Percentiles rank a stretch among this genome's conserved stretches.
These are phyloP conservation scores for Magnusiomyces paraingens DNA, from an alignment of 1,139 yeast species.

Conservation along the genomic window DNA sequence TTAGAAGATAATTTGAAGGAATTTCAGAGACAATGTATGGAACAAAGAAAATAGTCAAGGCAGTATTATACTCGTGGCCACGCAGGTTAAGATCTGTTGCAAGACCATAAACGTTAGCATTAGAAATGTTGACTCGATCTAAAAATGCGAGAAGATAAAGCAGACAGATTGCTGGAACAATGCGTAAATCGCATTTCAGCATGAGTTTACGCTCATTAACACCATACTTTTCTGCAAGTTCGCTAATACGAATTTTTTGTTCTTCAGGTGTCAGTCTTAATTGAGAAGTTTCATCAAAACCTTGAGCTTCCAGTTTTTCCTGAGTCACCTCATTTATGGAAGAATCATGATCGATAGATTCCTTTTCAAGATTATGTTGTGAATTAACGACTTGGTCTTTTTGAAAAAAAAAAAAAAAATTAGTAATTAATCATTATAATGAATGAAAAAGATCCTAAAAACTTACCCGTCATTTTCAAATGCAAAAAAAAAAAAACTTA, in stretches of 20 bases:
- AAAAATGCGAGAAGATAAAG: conserved; percentile 62
- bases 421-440: no score
- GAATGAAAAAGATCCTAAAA: no score
- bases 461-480: no score
- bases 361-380: no score
- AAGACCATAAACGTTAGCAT: conserved; percentile 66
- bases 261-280: conserved; percentile 5
- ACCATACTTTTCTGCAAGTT: conserved; percentile 39
- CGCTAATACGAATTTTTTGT: conserved; percentile 28
- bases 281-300: no score
- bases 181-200: conserved; percentile 58
- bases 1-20: conserved; percentile 57
- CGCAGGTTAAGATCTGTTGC: conserved; percentile 44
- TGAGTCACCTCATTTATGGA: background rate
- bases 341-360: background rate
- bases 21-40: conserved; percentile 66
- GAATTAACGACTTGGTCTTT: no score
- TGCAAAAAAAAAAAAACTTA: no score
- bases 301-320: no score
- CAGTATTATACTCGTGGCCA: conserved; percentile 55
- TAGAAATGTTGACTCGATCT: conserved; percentile 69
- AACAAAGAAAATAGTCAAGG: conserved; percentile 61
- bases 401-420: no score
- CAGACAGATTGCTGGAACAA: conserved; percentile 64
- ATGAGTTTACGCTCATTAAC: conserved; percentile 46